Conservation (phyloP, 495 filamentous ascomycete species). For the Penicillium canescens region DNA sequence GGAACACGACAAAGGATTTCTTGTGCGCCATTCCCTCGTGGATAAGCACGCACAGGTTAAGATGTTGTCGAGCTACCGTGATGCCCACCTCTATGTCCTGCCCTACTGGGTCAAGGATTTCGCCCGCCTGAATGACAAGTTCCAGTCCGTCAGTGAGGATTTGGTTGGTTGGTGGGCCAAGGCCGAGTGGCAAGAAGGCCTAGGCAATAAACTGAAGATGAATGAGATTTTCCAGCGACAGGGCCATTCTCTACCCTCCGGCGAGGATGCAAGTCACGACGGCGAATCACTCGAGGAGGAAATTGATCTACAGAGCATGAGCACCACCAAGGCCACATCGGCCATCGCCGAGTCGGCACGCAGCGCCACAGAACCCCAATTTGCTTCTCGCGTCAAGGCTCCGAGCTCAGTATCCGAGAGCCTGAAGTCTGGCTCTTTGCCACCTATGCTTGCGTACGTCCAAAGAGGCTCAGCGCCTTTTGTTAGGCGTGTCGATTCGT, state of each 20-base stretch:
- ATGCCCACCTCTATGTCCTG: slow-evolving; percentile 91
- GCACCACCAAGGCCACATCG: slow-evolving; percentile 50
- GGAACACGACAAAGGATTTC: slow-evolving; percentile 67
- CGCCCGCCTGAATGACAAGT: slow-evolving; percentile 68
- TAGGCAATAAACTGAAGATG: slow-evolving; percentile 75
- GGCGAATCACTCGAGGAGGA: slow-evolving; percentile 55
- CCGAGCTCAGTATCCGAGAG: slow-evolving; percentile 13
- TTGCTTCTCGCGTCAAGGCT: slow-evolving; percentile 46
- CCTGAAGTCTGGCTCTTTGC: slow-evolving; percentile 33
- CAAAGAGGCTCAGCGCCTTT: slow-evolving; percentile 58
- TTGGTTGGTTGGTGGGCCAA: slow-evolving; percentile 95
- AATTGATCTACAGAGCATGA: slow-evolving; percentile 63
- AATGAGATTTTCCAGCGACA: slow-evolving; percentile 57
- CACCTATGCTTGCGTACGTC: slow-evolving; percentile 77
- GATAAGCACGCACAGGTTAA: slow-evolving; percentile 69
- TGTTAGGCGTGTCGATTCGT: slow-evolving; percentile 84
- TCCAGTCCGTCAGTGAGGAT: slow-evolving; percentile 89
- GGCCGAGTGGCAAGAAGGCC: slow-evolving; percentile 80
- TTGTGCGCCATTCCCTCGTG: slow-evolving; percentile 70
- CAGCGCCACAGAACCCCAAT: slow-evolving; percentile 12
- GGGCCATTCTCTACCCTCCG: slow-evolving; percentile 19
- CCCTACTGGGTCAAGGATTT: slow-evolving; percentile 90
- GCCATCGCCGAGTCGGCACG: slow-evolving; percentile 7
- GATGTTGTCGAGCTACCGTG: slow-evolving; percentile 76
- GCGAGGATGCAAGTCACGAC: slow-evolving; percentile 39